Base-by-base conservation (phyloP, 805 yeast species). In the Hemisphaericaspora nanyangensis region DNA sequence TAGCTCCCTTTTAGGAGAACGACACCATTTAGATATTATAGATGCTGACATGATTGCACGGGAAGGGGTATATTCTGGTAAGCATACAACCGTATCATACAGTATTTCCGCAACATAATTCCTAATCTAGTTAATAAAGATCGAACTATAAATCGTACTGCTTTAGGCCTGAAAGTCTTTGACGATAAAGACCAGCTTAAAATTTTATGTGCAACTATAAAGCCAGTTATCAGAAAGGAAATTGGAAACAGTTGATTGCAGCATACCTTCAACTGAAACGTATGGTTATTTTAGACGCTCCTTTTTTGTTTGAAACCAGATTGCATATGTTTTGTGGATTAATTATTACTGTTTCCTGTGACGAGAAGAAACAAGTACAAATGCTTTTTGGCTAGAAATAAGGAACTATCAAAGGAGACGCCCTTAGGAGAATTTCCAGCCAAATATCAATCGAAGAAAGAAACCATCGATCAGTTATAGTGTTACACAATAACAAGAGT, bases 21-120 rank as follows among this genome's bases (percentile, higher is more conserved):
- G 76, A 8, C 72, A 80, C 52, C 54, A 67, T 2, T 43, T 85
- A 5, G 72, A 82, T 0, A 60, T 93, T 1, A 72, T 93, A 1
- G 99, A 93, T 65, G 98, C 99, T 1, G 99, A 93, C 58, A 58
- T 76, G 36, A 82, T 95, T 32, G 98, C 99, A 0, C 74, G 84
- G 42, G 80, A 87, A 44, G 85, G 90, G 6, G 95, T 91, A 8
- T 76, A 73, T 47, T 96, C 96, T 0, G 95, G 93, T 0, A 68
- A 2, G 95, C 91, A 0, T 89, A 85, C 59, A 64, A 69, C 1
- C 64, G 76, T 47, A 82, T 93, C 7, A 77, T 86, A 1, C 57
- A 51, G 6, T 64, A 83, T 33, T 93, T 91, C 54, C 61, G 63
- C 0, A 64, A 68, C 1, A 70, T 70, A 16, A 67, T 86, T 2